These are phyloP conservation scores for Guadua angustifolia DNA, from an alignment of 176 grass and related monocot species.

Conservation along the genomic window DNA sequence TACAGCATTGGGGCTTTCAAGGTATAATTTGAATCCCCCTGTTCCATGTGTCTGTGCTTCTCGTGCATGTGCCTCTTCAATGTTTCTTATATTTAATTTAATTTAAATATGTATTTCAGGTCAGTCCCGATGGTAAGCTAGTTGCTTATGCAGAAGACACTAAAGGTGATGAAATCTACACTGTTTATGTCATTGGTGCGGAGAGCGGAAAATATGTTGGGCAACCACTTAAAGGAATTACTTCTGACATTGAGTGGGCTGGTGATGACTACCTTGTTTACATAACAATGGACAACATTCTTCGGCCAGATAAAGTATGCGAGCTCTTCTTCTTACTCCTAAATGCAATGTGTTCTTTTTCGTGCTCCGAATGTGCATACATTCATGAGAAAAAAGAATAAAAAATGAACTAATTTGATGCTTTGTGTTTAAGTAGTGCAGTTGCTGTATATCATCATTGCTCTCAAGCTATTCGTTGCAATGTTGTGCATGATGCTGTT, in stretches of 20 bases:
- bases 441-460: constrained; percentile 2
- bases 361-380: not conserved
- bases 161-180: constrained; percentile 87
- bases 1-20: constrained; percentile 77
- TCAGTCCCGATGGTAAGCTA: constrained; percentile 82
- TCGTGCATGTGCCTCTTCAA: too few species aligned
- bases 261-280: constrained; percentile 79
- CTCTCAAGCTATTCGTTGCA: not conserved
- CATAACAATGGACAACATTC: constrained; percentile 83
- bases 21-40: constrained; percentile 41
- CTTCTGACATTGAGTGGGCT: constrained; percentile 82
- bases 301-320: constrained; percentile 86
- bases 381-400: not conserved
- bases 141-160: constrained; percentile 86
- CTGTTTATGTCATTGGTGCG: constrained; percentile 73
- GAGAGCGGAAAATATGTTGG: constrained; percentile 66
- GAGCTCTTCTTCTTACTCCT: constrained; percentile 13
- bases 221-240: constrained; percentile 66
- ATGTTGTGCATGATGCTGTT: not conserved
- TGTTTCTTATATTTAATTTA: too few species aligned
- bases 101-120: not conserved
- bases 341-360: constrained; percentile 13
- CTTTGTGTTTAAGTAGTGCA: not conserved
- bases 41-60: too few species aligned
- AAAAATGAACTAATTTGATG: not conserved